Percentiles rank a stretch among this genome's conserved stretches.
These are phyloP conservation scores for Bathelium albidoporum DNA, from an alignment of 495 filamentous ascomycete genomes.

Conservation along the genomic window DNA sequence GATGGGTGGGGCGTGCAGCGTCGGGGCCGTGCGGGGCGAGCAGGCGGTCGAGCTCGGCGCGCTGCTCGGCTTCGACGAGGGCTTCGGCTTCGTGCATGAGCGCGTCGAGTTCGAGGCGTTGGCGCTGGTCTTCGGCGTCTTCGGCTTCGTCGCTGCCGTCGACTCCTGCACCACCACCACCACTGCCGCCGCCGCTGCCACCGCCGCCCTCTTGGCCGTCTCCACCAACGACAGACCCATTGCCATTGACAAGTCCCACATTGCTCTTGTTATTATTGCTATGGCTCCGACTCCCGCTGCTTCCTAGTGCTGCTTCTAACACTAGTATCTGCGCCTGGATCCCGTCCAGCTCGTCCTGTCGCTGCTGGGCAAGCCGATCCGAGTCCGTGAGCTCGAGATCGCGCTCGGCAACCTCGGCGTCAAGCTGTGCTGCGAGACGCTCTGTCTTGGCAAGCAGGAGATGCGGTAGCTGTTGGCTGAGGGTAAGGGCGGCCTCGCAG, in stretches of 20 bases:
- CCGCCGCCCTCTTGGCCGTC: too few species aligned
- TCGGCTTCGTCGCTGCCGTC: conserved; percentile 47
- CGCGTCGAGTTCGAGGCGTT: conserved; percentile 34
- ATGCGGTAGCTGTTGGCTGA: conserved; percentile 47
- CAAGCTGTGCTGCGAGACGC: conserved; percentile 46
- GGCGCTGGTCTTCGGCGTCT: conserved; percentile 40
- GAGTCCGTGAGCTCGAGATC: conserved; percentile 49
- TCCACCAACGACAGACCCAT: too few species aligned
- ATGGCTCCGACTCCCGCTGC: conserved; percentile 36
- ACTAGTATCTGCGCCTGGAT: conserved; percentile 41
- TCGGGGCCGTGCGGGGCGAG: not conserved
- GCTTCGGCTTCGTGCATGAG: conserved; percentile 56
- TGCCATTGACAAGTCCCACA: too few species aligned
- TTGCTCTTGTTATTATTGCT: too few species aligned
- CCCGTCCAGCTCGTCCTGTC: conserved; percentile 43
- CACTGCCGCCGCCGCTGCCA: too few species aligned
- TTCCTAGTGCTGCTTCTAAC: conserved; percentile 22
- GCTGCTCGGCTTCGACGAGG: conserved; percentile 55
- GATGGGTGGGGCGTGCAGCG: not conserved
- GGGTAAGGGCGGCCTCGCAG: conserved; percentile 49
- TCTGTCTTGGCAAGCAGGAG: conserved; percentile 47
- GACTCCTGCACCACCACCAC: too few species aligned
- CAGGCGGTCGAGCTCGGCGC: conserved; percentile 10
- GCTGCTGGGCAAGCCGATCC: conserved; percentile 42
- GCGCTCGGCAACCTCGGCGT: conserved; percentile 50